phyloP scores from a whole-genome alignment of 768 basidiomycete genomes.

The Lactifluus subvellereus region DNA sequence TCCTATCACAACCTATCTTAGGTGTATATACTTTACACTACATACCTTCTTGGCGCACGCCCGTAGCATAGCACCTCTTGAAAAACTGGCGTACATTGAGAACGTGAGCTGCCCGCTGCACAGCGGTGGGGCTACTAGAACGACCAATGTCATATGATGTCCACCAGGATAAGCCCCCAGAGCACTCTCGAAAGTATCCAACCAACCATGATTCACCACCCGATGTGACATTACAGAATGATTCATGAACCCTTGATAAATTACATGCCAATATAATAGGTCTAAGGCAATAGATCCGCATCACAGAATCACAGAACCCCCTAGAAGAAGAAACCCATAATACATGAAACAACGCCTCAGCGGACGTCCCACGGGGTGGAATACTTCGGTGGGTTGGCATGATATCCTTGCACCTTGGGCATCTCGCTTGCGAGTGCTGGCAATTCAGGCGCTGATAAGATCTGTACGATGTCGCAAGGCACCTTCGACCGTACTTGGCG shows the following conservation, averaged over 20 bases:
- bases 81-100: too few relatives aligned
- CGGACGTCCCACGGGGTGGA: neutral
- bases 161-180: too few relatives aligned
- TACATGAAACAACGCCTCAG: neutral
- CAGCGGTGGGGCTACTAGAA: too few relatives aligned
- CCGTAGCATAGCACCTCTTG: neutral
- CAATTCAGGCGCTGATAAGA: conserved; percentile 5
- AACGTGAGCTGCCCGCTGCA: neutral
- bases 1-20: neutral
- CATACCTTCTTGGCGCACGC: neutral
- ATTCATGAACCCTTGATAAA: neutral
- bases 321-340: neutral
- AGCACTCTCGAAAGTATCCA: too few relatives aligned
- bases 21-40: neutral
- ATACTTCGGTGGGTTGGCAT: neutral
- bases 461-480: neutral
- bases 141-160: too few relatives aligned
- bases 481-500: neutral
- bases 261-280: neutral
- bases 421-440: neutral
- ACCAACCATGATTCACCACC: too few relatives aligned
- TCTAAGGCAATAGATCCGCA: neutral
- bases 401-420: neutral
- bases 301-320: too few relatives aligned
- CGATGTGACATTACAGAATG: neutral